Percentiles rank a stretch among this genome's conserved stretches.
Evolutionary conservation across 1,139 yeast species (phyloP).

Genomic region (Suhomyces panamericanus): DNA sequence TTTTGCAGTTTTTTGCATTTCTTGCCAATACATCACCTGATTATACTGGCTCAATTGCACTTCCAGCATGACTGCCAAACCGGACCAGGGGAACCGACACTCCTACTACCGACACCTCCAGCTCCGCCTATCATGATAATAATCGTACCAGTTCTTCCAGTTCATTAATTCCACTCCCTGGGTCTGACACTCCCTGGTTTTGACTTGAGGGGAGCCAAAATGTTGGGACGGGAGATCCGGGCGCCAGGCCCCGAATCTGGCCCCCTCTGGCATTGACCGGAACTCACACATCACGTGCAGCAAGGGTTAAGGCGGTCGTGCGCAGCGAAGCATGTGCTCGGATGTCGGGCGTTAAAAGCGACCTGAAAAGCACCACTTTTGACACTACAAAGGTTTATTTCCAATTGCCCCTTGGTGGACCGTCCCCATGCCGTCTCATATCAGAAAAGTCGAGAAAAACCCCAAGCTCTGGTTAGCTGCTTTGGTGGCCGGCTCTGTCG

Average conservation of each 20-base stretch:
- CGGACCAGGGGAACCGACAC: too few relatives aligned
- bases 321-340: neutral
- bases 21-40: too few relatives aligned
- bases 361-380: neutral
- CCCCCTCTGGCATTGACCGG: neutral
- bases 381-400: neutral
- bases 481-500: slow-evolving; percentile 37
- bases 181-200: neutral
- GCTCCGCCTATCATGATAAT: too few relatives aligned
- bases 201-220: neutral
- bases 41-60: too few relatives aligned
- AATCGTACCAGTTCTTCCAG: too few relatives aligned
- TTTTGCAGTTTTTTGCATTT: too few relatives aligned
- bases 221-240: neutral
- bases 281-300: neutral
- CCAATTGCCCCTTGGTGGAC: neutral
- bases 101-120: too few relatives aligned
- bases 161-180: neutral
- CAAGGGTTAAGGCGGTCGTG: neutral
- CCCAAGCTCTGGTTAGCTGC: slow-evolving; percentile 40
- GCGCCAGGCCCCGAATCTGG: neutral
- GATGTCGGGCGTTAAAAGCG: neutral
- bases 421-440: slow-evolving; percentile 6
- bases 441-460: slow-evolving; percentile 16
- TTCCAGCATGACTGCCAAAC: too few relatives aligned